Evolutionary conservation across 305 asterid species (phyloP).

Genomic region (Fraxinus angustifolia): DNA sequence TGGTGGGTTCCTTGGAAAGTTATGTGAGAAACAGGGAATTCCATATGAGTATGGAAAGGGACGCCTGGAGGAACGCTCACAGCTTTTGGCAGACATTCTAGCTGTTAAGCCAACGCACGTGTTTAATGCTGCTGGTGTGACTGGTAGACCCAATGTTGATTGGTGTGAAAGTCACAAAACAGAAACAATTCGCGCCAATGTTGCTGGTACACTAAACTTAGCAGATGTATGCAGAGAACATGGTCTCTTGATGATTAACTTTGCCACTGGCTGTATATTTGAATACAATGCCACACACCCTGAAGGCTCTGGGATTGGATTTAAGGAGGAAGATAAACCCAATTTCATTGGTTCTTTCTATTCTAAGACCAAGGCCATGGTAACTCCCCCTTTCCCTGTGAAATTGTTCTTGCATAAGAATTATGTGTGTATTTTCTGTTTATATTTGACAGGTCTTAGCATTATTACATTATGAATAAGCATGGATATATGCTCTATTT

Average conservation of each 20-base stretch:
- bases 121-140: constrained; percentile 88
- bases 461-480: background rate
- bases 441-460: background rate
- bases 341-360: constrained; percentile 83
- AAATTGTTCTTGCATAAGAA: background rate
- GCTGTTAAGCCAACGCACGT: constrained; percentile 80
- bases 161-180: constrained; percentile 86
- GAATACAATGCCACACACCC: constrained; percentile 74
- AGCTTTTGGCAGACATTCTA: constrained; percentile 53
- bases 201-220: constrained; percentile 72
- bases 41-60: constrained; percentile 68
- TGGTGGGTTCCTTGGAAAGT: constrained; percentile 78
- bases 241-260: constrained; percentile 63
- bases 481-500: background rate
- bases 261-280: constrained; percentile 86
- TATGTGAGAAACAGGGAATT: constrained; percentile 76
- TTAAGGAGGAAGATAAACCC: constrained; percentile 78
- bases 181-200: constrained; percentile 80
- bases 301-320: constrained; percentile 82
- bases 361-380: constrained; percentile 96
- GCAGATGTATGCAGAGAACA: constrained; percentile 82
- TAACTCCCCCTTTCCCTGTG: constrained; percentile 20
- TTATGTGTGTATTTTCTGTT: background rate
- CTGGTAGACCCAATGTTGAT: constrained; percentile 92
- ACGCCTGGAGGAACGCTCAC: constrained; percentile 62